phyloP scores from a whole-genome alignment of 352 stramenopile species.

The Pythium dissotocum region DNA sequence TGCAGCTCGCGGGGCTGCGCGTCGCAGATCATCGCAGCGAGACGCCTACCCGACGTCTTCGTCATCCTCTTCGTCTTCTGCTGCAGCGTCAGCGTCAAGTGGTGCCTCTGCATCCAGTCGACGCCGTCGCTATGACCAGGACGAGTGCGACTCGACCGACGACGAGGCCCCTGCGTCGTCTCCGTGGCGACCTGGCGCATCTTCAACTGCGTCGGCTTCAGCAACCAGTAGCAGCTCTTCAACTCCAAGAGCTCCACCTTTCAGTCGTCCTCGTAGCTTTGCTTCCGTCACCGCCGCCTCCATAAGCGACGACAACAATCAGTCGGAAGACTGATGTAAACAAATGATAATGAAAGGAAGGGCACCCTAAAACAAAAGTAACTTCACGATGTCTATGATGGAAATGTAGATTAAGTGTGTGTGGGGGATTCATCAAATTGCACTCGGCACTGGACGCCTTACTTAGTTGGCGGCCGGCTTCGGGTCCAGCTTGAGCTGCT shows the following conservation, averaged over 20 bases:
- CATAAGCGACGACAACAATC: constrained; percentile 27
- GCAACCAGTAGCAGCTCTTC: neutral
- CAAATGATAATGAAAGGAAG: neutral
- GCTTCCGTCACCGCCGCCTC: neutral
- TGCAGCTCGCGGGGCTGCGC: neutral
- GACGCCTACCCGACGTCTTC: neutral
- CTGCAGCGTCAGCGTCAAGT: neutral
- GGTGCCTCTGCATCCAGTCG: neutral
- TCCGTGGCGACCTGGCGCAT: neutral
- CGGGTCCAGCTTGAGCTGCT: constrained; percentile 80
- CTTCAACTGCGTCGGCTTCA: neutral
- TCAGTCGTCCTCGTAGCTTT: neutral
- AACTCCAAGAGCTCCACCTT: neutral
- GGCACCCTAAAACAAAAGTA: neutral
- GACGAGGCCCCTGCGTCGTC: constrained; percentile 21
- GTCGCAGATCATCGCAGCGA: constrained; percentile 8
- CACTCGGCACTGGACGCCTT: neutral
- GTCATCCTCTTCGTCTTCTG: neutral
- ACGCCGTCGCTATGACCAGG: constrained; percentile 6
- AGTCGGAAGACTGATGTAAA: constrained; percentile 23
- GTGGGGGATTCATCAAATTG: neutral
- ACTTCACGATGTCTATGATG: constrained; percentile 7
- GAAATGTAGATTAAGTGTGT: constrained; percentile 1
- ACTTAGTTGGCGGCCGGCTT: constrained; percentile 33
- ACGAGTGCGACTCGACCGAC: constrained; percentile 38